Evolutionary conservation across 1,284 basidiomycete genomes (phyloP).

Genomic region (Ustilago vetiveriae): DNA sequence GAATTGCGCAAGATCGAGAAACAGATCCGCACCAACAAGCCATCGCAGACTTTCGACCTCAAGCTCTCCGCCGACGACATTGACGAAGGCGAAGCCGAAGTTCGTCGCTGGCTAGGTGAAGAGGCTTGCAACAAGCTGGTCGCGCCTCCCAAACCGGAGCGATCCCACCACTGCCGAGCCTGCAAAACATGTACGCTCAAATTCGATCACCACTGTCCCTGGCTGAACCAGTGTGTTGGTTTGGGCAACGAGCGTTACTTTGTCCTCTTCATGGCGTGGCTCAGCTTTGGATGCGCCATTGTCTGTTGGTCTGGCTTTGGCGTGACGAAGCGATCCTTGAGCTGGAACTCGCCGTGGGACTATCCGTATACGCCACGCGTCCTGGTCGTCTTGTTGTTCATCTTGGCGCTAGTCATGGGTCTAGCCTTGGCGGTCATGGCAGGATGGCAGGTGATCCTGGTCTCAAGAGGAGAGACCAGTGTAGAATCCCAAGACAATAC

Average conservation of each 20-base stretch:
- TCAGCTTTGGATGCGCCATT: conserved; percentile 53
- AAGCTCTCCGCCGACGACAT: conserved; percentile 44
- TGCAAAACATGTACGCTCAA: conserved; percentile 91
- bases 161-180: conserved; percentile 92
- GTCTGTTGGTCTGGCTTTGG: conserved; percentile 43
- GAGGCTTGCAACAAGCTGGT: conserved; percentile 54
- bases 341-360: conserved; percentile 71
- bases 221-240: conserved; percentile 97
- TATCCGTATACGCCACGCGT: conserved; percentile 75
- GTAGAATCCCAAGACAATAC: conserved; percentile 89
- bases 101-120: conserved; percentile 57
- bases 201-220: conserved; percentile 74
- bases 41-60: conserved; percentile 17
- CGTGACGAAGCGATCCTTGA: conserved; percentile 18
- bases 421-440: conserved; percentile 84
- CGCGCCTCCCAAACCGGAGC: conserved; percentile 77
- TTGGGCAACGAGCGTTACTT: conserved; percentile 95
- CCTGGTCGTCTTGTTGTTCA: conserved; percentile 72
- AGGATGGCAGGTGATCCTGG: conserved; percentile 80
- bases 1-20: conserved; percentile 60
- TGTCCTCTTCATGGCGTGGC: conserved; percentile 83
- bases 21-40: conserved; percentile 31
- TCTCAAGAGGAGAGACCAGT: conserved; percentile 83
- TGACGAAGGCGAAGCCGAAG: conserved; percentile 60
- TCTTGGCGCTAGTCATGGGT: conserved; percentile 78